A percentile compares a stretch with the other conserved stretches of the same genome.
phyloP scores from a whole-genome alignment of 768 basidiomycete genomes.

The Leccinellum rugosiceps region DNA sequence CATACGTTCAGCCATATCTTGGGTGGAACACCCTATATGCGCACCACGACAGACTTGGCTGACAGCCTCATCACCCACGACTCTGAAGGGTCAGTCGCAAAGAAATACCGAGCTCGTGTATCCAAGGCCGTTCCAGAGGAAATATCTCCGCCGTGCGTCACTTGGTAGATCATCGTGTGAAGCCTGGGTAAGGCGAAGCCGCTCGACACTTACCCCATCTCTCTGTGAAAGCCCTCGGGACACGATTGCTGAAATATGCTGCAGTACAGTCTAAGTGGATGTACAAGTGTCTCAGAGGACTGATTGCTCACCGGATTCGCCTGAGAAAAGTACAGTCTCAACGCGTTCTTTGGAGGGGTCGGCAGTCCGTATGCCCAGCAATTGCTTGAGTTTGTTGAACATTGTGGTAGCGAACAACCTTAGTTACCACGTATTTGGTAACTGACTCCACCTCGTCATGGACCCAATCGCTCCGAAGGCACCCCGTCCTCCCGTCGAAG shows the following conservation, averaged over 20 bases:
- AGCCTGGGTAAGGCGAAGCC: background rate
- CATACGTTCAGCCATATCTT: constrained; percentile 6
- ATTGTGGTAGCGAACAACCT: background rate
- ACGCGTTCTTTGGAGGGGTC: background rate
- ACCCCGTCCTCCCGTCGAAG: constrained; percentile 15
- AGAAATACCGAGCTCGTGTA: constrained; percentile 26
- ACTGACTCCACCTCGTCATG: constrained; percentile 8
- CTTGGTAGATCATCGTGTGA: constrained; percentile 5
- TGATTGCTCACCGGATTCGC: constrained; percentile 17
- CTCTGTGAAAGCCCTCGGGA: constrained; percentile 19
- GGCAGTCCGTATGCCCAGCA: background rate
- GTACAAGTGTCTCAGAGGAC: background rate
- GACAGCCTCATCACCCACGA: constrained; percentile 26
- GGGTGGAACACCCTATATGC: constrained; percentile 7
- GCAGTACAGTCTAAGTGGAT: background rate
- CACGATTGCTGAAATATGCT: constrained; percentile 30
- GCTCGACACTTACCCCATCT: constrained; percentile 21
- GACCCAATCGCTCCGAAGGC: constrained; percentile 14
- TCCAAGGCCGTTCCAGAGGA: constrained; percentile 10
- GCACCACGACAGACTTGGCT: constrained; percentile 28
- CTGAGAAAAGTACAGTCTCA: constrained; percentile 16
- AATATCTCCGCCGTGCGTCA: constrained; percentile 23
- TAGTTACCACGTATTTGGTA: background rate
- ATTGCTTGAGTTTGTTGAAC: background rate
- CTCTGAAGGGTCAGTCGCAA: constrained; percentile 26